Conservation (phyloP, 371 early-diverging fungal species). For the Fennellomyces sp. region DNA sequence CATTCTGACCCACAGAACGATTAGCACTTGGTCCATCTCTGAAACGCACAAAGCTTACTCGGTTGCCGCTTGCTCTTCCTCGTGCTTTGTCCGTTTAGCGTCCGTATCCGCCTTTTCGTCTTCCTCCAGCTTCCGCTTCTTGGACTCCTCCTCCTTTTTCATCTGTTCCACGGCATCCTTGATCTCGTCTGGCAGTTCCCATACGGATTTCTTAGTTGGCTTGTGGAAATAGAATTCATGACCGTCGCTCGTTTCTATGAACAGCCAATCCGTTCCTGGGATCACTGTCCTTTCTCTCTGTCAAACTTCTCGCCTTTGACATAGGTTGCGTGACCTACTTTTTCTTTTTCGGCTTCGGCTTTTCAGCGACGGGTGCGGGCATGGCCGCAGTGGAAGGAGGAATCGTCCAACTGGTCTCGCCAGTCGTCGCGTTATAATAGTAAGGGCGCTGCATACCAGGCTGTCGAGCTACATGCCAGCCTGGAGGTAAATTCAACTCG, state of each 20-base stretch:
- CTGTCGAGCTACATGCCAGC: background rate
- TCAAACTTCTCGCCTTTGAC: background rate
- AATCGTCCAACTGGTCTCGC: constrained; percentile 1
- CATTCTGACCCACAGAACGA: constrained; percentile 43
- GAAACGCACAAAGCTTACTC: constrained; percentile 16
- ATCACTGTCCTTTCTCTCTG: constrained; percentile 50
- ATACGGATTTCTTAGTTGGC: constrained; percentile 66
- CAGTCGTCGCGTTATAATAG: background rate
- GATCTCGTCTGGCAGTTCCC: constrained; percentile 68
- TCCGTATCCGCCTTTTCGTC: background rate
- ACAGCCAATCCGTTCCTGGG: constrained; percentile 74
- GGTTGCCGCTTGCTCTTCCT: constrained; percentile 21
- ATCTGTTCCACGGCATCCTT: constrained; percentile 47
- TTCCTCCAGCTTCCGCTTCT: background rate
- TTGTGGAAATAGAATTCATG: constrained; percentile 80
- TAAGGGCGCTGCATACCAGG: constrained; percentile 5
- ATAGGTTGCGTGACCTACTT: background rate
- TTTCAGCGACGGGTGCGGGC: background rate
- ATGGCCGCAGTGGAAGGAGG: no score
- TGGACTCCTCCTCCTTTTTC: constrained; percentile 19
- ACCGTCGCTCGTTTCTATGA: constrained; percentile 71
- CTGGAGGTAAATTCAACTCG: background rate
- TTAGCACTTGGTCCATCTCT: background rate
- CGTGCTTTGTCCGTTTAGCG: constrained; percentile 9
- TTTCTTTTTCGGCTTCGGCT: constrained; percentile 1